Evolutionary conservation across 116 monocot genomes (phyloP).

Genomic region (Phalaenopsis hybrid): DNA sequence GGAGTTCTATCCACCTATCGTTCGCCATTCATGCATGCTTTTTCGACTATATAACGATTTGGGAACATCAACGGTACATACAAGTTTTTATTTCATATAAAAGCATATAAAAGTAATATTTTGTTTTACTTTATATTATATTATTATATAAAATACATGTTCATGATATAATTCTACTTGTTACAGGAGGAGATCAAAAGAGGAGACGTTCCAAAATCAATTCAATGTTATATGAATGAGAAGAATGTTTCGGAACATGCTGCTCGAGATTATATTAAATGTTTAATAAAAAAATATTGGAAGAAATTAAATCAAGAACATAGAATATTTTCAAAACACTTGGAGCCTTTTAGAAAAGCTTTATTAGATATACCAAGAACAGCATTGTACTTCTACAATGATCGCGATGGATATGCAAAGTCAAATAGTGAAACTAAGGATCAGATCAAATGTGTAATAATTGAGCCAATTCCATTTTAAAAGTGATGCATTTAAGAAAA

Average conservation of each 20-base stretch:
- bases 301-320: not conserved
- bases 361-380: conserved; percentile 14
- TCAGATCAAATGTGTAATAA: conserved; percentile 16
- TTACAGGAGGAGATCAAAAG: too few relatives aligned
- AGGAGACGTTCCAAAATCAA: too few relatives aligned
- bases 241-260: too few relatives aligned
- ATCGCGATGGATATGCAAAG: conserved; percentile 24
- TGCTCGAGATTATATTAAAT: too few relatives aligned
- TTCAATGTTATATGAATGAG: too few relatives aligned
- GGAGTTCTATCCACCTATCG: not conserved
- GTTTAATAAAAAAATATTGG: too few relatives aligned
- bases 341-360: conserved; percentile 7
- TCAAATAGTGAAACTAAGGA: conserved; percentile 7
- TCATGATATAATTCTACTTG: not conserved
- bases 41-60: not conserved
- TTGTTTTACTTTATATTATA: too few relatives aligned
- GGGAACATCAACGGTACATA: not conserved
- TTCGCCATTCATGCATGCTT: conserved; percentile 1
- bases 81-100: not conserved
- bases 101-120: not conserved
- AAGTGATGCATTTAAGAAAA: too few relatives aligned
- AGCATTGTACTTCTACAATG: conserved; percentile 14
- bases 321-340: not conserved
- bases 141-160: not conserved
- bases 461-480: conserved; percentile 21